Conservation (phyloP, 2,329 filamentous ascomycete species). For the Xylariales sp. region DNA sequence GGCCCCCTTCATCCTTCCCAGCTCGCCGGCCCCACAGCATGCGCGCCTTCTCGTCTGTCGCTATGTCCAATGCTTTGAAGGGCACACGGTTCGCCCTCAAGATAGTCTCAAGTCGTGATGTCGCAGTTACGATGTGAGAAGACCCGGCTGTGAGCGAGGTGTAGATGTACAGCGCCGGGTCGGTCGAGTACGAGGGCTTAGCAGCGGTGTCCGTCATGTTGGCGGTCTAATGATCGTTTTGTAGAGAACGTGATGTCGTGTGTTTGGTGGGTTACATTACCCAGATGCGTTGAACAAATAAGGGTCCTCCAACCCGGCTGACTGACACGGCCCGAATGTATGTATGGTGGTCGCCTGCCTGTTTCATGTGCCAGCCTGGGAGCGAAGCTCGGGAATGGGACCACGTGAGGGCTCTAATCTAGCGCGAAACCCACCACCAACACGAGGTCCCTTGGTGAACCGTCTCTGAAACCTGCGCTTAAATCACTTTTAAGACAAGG, state of each 20-base stretch:
- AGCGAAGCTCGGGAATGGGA: not conserved
- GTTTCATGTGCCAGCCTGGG: not conserved
- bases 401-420: not conserved
- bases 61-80: constrained; percentile 87
- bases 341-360: not conserved
- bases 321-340: not conserved
- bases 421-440: not conserved
- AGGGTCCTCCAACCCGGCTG: no score
- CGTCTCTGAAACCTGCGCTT: no score
- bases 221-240: no score
- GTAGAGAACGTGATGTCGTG: no score
- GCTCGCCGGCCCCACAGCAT: constrained; percentile 83
- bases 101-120: constrained; percentile 92
- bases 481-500: no score
- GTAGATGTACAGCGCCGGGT: constrained; percentile 84
- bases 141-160: constrained; percentile 94
- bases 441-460: no score
- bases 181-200: constrained; percentile 43
- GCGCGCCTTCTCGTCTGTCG: constrained; percentile 81
- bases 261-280: no score
- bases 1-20: constrained; percentile 61
- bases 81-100: constrained; percentile 90
- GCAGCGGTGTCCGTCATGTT: not conserved
- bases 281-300: no score
- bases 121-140: constrained; percentile 93